phyloP scores from a whole-genome alignment of 2,329 filamentous ascomycete species.

The Fusarium abutilonis region DNA sequence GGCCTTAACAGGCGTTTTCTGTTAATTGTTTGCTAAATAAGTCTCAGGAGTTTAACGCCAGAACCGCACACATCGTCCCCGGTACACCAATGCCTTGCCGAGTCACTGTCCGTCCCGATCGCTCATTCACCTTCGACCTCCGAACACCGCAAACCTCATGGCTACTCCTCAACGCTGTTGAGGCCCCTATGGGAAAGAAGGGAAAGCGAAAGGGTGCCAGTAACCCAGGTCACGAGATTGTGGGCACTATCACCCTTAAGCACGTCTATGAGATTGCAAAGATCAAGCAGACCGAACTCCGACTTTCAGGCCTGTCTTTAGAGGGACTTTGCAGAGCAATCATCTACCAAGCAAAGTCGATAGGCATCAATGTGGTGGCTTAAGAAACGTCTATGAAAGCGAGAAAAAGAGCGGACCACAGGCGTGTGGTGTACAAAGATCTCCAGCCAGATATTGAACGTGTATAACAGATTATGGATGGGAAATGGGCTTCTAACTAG shows the following conservation, averaged over 20 bases:
- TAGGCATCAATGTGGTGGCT: slow-evolving; percentile 76
- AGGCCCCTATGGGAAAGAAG: slow-evolving; percentile 74
- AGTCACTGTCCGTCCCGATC: slow-evolving; percentile 91
- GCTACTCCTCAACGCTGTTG: slow-evolving; percentile 84
- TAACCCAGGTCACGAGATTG: slow-evolving; percentile 77
- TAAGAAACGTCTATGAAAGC: slow-evolving; percentile 49
- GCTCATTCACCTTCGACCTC: slow-evolving; percentile 91
- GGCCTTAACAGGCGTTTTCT: background rate
- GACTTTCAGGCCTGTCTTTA: slow-evolving; percentile 75
- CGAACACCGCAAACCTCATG: slow-evolving; percentile 95
- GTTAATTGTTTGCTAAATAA: slow-evolving; percentile 27
- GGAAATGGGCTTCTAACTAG: slow-evolving; percentile 11
- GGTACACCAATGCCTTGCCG: slow-evolving; percentile 91
- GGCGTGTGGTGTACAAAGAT: slow-evolving; percentile 27
- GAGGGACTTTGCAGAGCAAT: slow-evolving; percentile 78
- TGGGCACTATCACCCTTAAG: slow-evolving; percentile 91
- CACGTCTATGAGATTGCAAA: slow-evolving; percentile 98
- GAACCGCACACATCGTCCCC: slow-evolving; percentile 82
- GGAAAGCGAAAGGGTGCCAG: slow-evolving; percentile 81
- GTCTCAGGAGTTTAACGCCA: slow-evolving; percentile 90
- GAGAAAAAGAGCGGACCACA: slow-evolving; percentile 10
- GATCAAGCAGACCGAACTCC: slow-evolving; percentile 85
- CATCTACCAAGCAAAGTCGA: slow-evolving; percentile 78
- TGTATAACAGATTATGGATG: slow-evolving; percentile 43
- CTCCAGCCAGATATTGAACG: slow-evolving; percentile 25